Conservation (phyloP, 352 stramenopile genomes). For the Aphanomyces euteiches region DNA sequence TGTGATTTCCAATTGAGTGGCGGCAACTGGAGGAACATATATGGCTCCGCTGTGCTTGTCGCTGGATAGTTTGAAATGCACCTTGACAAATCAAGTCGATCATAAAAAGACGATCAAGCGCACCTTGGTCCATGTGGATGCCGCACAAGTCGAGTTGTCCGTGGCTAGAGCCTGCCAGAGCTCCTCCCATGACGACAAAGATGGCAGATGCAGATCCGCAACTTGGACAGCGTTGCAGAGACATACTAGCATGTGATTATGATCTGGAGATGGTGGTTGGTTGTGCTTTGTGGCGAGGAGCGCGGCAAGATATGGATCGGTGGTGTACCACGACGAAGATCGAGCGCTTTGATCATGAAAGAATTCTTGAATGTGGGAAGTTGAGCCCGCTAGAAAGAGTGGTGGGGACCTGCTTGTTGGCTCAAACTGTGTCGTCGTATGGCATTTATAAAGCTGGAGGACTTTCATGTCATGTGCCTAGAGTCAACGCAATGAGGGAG, state of each 20-base stretch:
- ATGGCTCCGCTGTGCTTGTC: too few relatives aligned
- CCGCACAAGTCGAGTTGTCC: neutral
- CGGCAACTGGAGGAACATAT: neutral
- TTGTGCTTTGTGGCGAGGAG: neutral
- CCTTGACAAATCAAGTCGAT: neutral
- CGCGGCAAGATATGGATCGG: neutral
- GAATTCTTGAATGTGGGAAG: neutral
- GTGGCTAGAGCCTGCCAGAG: neutral
- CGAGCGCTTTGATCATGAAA: neutral
- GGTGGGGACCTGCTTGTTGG: neutral
- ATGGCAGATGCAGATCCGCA: neutral
- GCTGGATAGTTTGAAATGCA: neutral
- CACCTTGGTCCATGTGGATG: neutral
- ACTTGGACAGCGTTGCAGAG: neutral
- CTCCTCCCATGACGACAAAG: neutral
- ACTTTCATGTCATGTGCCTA: conserved; percentile 13
- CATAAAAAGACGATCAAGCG: neutral
- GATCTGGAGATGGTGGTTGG: neutral
- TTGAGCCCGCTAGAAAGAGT: conserved; percentile 1
- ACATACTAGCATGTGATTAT: conserved; percentile 11
- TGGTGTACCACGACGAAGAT: conserved; percentile 3
- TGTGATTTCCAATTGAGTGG: neutral
- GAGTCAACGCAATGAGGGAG: neutral
- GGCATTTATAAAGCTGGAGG: conserved; percentile 24
- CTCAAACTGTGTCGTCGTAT: neutral